A percentile compares a stretch with the other conserved stretches of the same genome.
These are phyloP conservation scores for Suillus subaureus DNA, from an alignment of 768 basidiomycete species.

Conservation along the genomic window DNA sequence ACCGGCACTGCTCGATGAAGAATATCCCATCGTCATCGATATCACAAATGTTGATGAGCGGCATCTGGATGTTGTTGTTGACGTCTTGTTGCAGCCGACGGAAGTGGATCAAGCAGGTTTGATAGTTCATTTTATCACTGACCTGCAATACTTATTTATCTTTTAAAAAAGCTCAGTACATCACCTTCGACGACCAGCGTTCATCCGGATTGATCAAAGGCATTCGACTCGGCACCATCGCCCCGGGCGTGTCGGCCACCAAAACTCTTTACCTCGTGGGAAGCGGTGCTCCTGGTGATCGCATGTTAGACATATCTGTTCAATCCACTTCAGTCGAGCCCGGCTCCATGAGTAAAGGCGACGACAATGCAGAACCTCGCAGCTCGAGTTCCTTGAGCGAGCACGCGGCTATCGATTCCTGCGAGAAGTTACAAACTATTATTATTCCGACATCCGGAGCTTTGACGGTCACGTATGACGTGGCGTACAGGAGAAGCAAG, in stretches of 20 bases:
- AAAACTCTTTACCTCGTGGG: conserved; percentile 69
- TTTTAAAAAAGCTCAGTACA: conserved; percentile 51
- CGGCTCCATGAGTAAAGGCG: conserved; percentile 7
- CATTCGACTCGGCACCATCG: conserved; percentile 62
- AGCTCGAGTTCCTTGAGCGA: conserved; percentile 19
- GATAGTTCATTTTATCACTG: conserved; percentile 19
- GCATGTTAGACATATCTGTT: conserved; percentile 80
- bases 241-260: conserved; percentile 54
- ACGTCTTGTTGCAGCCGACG: conserved; percentile 79
- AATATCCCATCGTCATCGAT: conserved; percentile 70
- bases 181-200: conserved; percentile 61
- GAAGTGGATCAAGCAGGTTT: conserved; percentile 73
- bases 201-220: conserved; percentile 78
- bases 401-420: conserved; percentile 30
- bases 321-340: conserved; percentile 50
- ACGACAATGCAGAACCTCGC: not conserved
- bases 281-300: conserved; percentile 65
- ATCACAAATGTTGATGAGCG: conserved; percentile 74
- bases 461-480: conserved; percentile 53
- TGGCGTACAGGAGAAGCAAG: conserved; percentile 53
- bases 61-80: conserved; percentile 66
- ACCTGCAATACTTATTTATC: not conserved
- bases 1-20: conserved; percentile 82
- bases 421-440: conserved; percentile 68
- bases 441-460: conserved; percentile 67